Conservation (phyloP, 768 basidiomycete genomes). For the Dioszegia hungarica region DNA sequence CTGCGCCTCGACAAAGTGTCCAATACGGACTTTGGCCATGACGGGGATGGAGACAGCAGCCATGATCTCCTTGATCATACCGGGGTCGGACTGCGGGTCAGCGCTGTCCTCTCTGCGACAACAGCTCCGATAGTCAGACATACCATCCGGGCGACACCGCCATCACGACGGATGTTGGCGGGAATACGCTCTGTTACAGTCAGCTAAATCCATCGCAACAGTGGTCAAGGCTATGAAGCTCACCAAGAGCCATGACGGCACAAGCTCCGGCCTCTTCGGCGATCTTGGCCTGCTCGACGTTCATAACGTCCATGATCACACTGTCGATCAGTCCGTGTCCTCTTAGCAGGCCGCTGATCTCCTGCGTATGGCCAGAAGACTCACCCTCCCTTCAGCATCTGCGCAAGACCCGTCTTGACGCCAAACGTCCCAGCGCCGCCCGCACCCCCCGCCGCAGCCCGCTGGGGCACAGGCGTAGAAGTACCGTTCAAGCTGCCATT, state of each 20-base stretch:
- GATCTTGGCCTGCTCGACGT: slow-evolving; percentile 65
- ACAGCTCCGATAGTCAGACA: background rate
- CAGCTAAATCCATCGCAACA: slow-evolving; percentile 4
- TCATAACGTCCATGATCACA: slow-evolving; percentile 72
- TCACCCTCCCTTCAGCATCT: slow-evolving; percentile 73
- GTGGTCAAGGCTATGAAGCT: no score
- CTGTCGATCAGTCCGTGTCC: no score
- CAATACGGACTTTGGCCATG: slow-evolving; percentile 85
- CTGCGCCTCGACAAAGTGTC: slow-evolving; percentile 97
- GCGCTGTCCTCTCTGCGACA: background rate
- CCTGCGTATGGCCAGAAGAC: no score
- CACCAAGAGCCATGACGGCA: slow-evolving; percentile 72
- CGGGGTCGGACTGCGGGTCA: slow-evolving; percentile 70
- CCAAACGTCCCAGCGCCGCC: slow-evolving; percentile 42
- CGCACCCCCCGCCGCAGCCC: slow-evolving; percentile 15
- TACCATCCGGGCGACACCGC: slow-evolving; percentile 95
- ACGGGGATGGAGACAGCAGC: slow-evolving; percentile 93
- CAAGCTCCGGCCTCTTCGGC: slow-evolving; percentile 96
- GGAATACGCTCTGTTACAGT: slow-evolving; percentile 69
- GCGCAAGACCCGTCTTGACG: slow-evolving; percentile 88
- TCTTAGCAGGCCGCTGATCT: no score
- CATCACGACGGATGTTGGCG: slow-evolving; percentile 84
- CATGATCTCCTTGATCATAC: slow-evolving; percentile 94
- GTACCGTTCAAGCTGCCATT: slow-evolving; percentile 20
- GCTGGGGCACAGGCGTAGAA: slow-evolving; percentile 31